Evolutionary conservation across 2,329 filamentous ascomycete species (phyloP), one percentile per base, ranked within the genome.

Genomic region (Grosmannia serpens): DNA sequence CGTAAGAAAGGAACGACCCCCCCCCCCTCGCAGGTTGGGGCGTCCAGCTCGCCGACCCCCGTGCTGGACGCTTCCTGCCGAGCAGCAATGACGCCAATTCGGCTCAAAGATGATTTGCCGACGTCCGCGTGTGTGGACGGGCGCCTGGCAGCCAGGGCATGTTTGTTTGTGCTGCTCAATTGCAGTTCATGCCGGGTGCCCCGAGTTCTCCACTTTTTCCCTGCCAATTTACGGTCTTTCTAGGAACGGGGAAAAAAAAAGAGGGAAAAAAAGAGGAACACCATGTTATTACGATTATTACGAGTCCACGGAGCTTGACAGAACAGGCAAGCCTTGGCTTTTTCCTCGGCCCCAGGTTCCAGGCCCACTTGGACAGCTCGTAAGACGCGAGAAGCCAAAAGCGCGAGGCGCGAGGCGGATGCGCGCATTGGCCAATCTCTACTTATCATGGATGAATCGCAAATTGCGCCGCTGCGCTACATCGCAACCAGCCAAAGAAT

Each of bases 341-440:
- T 10, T 24, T 47, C 47, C 47, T 51, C 51, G 26, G 22, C 38
- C 38, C 53, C 51, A 53, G 38, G 44, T 50, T 38, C 55, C 13
- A n/a, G 51, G 33, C 51, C 50, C 50, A 33, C 50, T 35, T 53
- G n/a, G 31, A n/a, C 33, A 35, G n/a, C n/a, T 31, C 33, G 31
- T 15, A 53, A 53, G 52, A 59, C 63, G 63, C 60, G 63, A 61
- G 58, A 54, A 47, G 33, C 31, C 49, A 57, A 62, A 61, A 54
- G 53, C 61, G 61, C 61, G 61, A 62, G 53, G 61, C 61, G 61
- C 61, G 61, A 62, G 58, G 26, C 31, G 22, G 29, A 38, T 49
- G n/a, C n/a, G 27, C n/a, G 44, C 35, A 38, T 38, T 38, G 35
- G 35, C 35, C 35, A 38, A 38, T 38, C 35, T 46, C 44, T 46